These are phyloP conservation scores for Aspergillus alliaceus DNA, from an alignment of 2,329 filamentous ascomycete genomes.

Conservation along the genomic window DNA sequence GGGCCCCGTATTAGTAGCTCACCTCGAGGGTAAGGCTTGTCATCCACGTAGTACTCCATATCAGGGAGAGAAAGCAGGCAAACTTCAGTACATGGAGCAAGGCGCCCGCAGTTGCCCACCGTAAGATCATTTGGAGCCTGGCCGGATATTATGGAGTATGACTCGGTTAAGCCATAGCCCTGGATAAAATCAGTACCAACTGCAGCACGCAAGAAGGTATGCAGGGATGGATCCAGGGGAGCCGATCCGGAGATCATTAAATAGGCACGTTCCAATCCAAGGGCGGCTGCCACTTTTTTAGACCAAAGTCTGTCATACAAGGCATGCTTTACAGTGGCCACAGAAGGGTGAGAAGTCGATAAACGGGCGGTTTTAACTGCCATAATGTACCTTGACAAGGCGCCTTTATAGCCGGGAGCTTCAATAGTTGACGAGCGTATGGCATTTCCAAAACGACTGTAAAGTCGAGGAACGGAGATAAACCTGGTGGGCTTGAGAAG, in stretches of 20 bases:
- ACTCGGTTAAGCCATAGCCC: conserved; percentile 92
- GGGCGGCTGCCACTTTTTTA: conserved; percentile 79
- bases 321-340: conserved; percentile 63
- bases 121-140: conserved; percentile 72
- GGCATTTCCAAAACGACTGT: conserved; percentile 82
- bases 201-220: conserved; percentile 82
- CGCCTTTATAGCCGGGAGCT: conserved; percentile 74
- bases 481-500: conserved; percentile 78
- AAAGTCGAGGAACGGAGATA: conserved; percentile 86
- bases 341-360: conserved; percentile 64
- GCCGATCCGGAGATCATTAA: conserved; percentile 86
- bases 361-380: conserved; percentile 77
- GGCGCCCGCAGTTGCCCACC: conserved; percentile 77
- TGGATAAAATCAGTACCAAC: conserved; percentile 78
- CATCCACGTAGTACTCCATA: conserved; percentile 85
- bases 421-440: conserved; percentile 79
- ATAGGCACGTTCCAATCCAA: conserved; percentile 73
- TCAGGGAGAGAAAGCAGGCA: conserved; percentile 87
- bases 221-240: conserved; percentile 82
- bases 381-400: conserved; percentile 77
- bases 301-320: conserved; percentile 74
- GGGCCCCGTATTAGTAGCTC: conserved; percentile 82
- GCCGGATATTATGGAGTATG: conserved; percentile 73
- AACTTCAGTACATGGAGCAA: conserved; percentile 67
- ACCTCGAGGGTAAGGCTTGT: conserved; percentile 86